Conservation (phyloP, 805 yeast species). For the Pichia kluyveri region DNA sequence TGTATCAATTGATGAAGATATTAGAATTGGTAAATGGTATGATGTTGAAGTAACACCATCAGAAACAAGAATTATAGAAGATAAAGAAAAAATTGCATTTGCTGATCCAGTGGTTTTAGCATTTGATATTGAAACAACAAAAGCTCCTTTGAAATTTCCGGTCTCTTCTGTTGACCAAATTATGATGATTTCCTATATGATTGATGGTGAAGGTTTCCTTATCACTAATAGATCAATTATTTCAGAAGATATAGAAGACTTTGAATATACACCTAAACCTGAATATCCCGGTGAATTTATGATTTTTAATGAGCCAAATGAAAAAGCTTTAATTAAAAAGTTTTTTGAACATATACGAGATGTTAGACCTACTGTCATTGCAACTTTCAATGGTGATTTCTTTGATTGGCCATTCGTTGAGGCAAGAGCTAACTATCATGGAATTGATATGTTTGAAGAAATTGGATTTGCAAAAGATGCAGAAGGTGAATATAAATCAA, state of each 20-base stretch:
- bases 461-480: slow-evolving; percentile 87
- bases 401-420: slow-evolving; percentile 99
- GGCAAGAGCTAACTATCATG: slow-evolving; percentile 75
- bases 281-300: slow-evolving; percentile 89
- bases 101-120: slow-evolving; percentile 97
- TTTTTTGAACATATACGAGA: slow-evolving; percentile 91
- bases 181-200: slow-evolving; percentile 99
- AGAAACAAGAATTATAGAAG: slow-evolving; percentile 44
- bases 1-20: slow-evolving; percentile 81
- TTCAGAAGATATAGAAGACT: slow-evolving; percentile 90
- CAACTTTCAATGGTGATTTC: slow-evolving; percentile 96
- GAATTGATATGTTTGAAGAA: slow-evolving; percentile 79
- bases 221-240: slow-evolving; percentile 94
- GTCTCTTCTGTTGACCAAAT: slow-evolving; percentile 84
- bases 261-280: slow-evolving; percentile 95
- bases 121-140: slow-evolving; percentile 95
- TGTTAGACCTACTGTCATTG: slow-evolving; percentile 88
- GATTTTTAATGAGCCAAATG: slow-evolving; percentile 84
- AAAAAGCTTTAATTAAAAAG: slow-evolving; percentile 58
- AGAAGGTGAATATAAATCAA: slow-evolving; percentile 88
- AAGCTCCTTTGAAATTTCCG: slow-evolving; percentile 93
- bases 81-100: slow-evolving; percentile 74
- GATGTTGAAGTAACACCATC: slow-evolving; percentile 59
- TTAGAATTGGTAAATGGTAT: slow-evolving; percentile 96
- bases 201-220: slow-evolving; percentile 91